Percentiles rank a stretch among this genome's conserved stretches.
phyloP scores from a whole-genome alignment of 768 basidiomycete genomes.

The Boletales sp. region DNA sequence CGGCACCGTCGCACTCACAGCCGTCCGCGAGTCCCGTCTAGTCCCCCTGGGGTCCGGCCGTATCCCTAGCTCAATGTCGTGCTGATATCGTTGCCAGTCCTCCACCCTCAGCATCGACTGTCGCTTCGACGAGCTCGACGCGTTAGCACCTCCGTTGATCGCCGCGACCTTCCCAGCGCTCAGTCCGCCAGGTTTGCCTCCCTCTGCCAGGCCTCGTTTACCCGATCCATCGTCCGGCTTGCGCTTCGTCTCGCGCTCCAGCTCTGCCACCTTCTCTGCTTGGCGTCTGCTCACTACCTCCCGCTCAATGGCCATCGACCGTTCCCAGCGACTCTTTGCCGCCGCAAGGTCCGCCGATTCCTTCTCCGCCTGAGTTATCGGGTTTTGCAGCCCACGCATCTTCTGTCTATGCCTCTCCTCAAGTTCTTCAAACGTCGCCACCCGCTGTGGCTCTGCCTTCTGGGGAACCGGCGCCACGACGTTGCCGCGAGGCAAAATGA shows the following conservation, averaged over 20 bases:
- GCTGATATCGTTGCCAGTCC: slow-evolving; percentile 79
- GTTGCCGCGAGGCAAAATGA: slow-evolving; percentile 45
- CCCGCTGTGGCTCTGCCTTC: slow-evolving; percentile 46
- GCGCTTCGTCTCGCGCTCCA: slow-evolving; percentile 42
- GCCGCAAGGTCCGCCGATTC: slow-evolving; percentile 72
- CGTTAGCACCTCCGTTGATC: slow-evolving; percentile 28
- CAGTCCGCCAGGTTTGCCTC: slow-evolving; percentile 34
- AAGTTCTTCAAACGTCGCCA: slow-evolving; percentile 83
- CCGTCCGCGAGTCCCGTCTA: slow-evolving; percentile 23
- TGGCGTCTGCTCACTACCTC: slow-evolving; percentile 70
- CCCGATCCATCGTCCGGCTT: slow-evolving; percentile 41
- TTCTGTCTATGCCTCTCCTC: slow-evolving; percentile 83
- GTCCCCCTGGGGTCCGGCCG: slow-evolving; percentile 20
- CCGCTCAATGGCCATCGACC: slow-evolving; percentile 68
- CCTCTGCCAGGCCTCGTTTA: slow-evolving; percentile 18
- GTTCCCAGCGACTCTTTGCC: slow-evolving; percentile 83
- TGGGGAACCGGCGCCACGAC: slow-evolving; percentile 43
- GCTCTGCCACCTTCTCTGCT: slow-evolving; percentile 58
- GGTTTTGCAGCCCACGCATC: slow-evolving; percentile 77
- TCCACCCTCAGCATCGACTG: slow-evolving; percentile 78
- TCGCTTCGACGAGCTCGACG: slow-evolving; percentile 50
- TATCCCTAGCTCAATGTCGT: slow-evolving; percentile 38
- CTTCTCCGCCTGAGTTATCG: slow-evolving; percentile 75
- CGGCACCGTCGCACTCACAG: slow-evolving; percentile 25
- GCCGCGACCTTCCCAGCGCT: slow-evolving; percentile 61